Base-by-base conservation (phyloP, 164 flowering plant species). In the Cinnamomum micranthum region DNA sequence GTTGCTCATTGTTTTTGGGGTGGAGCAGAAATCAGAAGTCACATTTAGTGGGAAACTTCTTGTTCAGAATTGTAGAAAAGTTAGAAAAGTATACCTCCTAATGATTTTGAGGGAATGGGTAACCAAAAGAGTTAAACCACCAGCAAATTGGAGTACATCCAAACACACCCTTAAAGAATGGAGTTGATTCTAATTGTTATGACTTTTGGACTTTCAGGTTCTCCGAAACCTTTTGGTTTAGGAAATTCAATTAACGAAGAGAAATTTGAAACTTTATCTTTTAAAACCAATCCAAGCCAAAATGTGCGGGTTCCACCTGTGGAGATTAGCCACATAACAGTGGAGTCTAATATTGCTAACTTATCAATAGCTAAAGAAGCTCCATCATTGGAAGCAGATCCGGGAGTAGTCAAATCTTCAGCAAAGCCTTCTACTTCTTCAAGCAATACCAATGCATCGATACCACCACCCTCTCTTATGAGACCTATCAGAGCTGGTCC, bases 141-240 rank as follows among this genome's bases (percentile, higher is more conserved):
- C 47, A 41, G 47, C 47, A 7, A 6, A 41, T 41, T 41, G 47
- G 47, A 41, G 11, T 41, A 41, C 47, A 55, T 55, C n/a, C 60
- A 55, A 20, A 20, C 60, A 55, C 60, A 55, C 17, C 17, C 60
- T 55, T 55, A 15, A 15, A 20, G 60, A 55, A 55, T 55, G n/a
- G n/a, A 15, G 66, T 67, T 6, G 41, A 19, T 31, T 19, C 41
- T 67, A 5, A 28, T 31, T 28, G 28, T 55, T 41, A 47, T 66
- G 17, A 47, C 35, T 9, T 67, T 75, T 78, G 60, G 62, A 78
- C 68, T 82, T 83, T 77, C 89, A 93, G 98, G 91, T 79, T 91
- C 96, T 7, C 81, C 67, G 22, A 88, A 79, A 71, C 60, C 84
- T 71, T 83, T 65, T 79, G 74, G 80, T 77, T 75, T 70, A 7